A percentile compares a stretch with the other conserved stretches of the same genome.
These are phyloP conservation scores for Trichoderma sp. DNA, from an alignment of 2,329 filamentous ascomycete species.

Conservation along the genomic window DNA sequence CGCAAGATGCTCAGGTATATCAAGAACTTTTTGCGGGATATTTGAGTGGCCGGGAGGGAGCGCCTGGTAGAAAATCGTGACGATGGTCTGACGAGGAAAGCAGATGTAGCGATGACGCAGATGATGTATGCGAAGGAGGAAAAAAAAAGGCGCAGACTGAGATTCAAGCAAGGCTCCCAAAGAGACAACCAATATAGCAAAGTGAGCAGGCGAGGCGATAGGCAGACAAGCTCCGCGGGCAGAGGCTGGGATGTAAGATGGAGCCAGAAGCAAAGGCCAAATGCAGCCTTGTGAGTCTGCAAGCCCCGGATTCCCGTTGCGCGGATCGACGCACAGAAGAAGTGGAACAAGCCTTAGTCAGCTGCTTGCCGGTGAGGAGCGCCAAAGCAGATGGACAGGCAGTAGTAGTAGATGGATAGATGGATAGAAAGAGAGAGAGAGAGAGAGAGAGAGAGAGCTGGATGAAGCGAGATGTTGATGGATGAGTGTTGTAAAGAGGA, in stretches of 20 bases:
- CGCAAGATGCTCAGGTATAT: neutral
- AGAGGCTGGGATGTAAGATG: constrained; percentile 35
- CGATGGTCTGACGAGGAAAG: neutral
- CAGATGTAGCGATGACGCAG: neutral
- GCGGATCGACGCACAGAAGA: neutral
- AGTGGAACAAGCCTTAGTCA: neutral
- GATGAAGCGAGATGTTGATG: neutral
- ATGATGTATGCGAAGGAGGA: neutral
- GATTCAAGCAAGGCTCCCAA: neutral
- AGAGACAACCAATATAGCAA: neutral
- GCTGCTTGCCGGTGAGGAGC: neutral
- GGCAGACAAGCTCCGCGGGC: neutral
- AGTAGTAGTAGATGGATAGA: neutral
- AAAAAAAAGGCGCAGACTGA: neutral
- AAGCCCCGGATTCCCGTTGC: neutral
- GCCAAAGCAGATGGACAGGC: neutral
- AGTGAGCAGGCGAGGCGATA: neutral
- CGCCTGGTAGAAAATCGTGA: neutral
- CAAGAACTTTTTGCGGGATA: neutral
- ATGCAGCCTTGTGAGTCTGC: neutral
- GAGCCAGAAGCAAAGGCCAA: constrained; percentile 32
- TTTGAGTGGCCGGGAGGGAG: neutral
- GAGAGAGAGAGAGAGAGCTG: neutral
- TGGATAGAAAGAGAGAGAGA: neutral
- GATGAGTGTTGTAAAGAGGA: neutral